Evolutionary conservation across 192 early-diverging fungal genomes (phyloP), one percentile per base, ranked within the genome.

Genomic region (Umbelopsis sp.): DNA sequence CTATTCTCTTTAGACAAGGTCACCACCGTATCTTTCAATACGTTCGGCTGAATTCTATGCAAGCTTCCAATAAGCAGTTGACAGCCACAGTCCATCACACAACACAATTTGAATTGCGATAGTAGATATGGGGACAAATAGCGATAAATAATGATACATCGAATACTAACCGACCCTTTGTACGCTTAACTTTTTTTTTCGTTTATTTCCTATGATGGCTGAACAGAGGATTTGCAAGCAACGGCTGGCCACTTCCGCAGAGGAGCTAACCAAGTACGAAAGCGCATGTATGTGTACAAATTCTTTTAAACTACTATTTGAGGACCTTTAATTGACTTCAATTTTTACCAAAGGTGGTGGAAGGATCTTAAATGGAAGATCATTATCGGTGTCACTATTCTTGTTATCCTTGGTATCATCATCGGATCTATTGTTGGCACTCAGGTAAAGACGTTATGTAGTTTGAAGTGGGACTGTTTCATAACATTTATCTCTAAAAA

Each of bases 321-420:
- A 7, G 26, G 34, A 62, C 32, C 14, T 34, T 34, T 34, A 62
- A 62, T 26, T 62, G 12, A 26, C 26, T n/a, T 11, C 21, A n/a
- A n/a, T n/a, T n/a, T n/a, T n/a, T n/a, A 26, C 17, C 11, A 34
- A 69, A 96, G 96, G 95, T 96, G 95, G 94, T 97, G 95, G 96
- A 94, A 94, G 77, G 95, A 97, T 72, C 94, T 96, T 87, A 98
- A 95, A 86, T 91, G 93, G 88, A 96, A 91, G 85, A 86, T 97
- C 71, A 95, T 97, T 71, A 85, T 98, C 59, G 92, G 82, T 41
- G 77, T 87, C 41, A 85, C 92, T 50, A 77, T 97, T n/a, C 77
- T 88, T 43, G 83, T 92, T 43, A 85, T 97, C 70, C 73, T 97
- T 52, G 78, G 92, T 69, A 86, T 94, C 66, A 94, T 98, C 79